phyloP scores from a whole-genome alignment of 495 filamentous ascomycete species.

The Penicillium macrosclerotiorum region DNA sequence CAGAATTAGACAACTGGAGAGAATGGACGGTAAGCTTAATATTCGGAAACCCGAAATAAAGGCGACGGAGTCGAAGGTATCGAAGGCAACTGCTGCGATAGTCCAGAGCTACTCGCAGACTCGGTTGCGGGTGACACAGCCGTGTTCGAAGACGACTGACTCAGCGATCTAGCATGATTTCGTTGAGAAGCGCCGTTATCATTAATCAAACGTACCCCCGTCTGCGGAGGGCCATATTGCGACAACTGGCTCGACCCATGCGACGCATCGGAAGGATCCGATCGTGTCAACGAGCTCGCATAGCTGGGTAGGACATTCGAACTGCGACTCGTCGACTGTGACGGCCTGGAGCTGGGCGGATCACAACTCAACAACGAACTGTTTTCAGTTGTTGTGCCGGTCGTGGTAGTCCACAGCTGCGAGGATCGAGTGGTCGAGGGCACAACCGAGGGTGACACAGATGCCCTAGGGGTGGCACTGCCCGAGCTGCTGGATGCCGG shows the following conservation, averaged over 20 bases:
- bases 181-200: background rate
- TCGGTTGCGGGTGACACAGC: constrained; percentile 1
- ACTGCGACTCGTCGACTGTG: background rate
- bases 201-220: background rate
- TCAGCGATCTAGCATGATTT: background rate
- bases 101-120: background rate
- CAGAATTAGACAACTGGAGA: no score
- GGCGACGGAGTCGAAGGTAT: constrained; percentile 5
- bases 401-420: constrained; percentile 13
- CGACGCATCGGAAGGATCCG: constrained; percentile 4
- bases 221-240: background rate
- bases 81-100: background rate
- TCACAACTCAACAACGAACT: constrained; percentile 2
- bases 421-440: constrained; percentile 10
- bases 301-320: background rate
- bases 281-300: background rate
- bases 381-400: background rate
- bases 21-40: background rate
- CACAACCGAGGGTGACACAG: background rate
- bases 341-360: background rate
- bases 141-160: background rate
- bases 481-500: background rate
- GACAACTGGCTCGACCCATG: constrained; percentile 10
- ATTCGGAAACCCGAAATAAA: constrained; percentile 10
- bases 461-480: constrained; percentile 1